A percentile compares a stretch with the other conserved stretches of the same genome.
phyloP scores from a whole-genome alignment of 768 basidiomycete species.

The Phylloporus scabripes region DNA sequence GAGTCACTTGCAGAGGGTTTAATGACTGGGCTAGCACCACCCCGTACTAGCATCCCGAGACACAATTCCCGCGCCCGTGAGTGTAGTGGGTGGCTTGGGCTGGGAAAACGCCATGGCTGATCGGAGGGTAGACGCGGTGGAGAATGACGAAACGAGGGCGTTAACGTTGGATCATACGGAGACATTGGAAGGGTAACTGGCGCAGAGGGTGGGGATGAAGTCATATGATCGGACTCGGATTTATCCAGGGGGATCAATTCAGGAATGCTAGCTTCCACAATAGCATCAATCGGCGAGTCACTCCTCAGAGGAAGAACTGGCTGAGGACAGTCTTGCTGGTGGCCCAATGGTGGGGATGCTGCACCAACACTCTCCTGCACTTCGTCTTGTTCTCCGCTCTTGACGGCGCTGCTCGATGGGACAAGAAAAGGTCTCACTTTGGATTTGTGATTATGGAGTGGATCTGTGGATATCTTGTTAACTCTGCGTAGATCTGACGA shows the following conservation, averaged over 20 bases:
- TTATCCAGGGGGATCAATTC: constrained; percentile 1
- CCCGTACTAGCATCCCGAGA: constrained; percentile 56
- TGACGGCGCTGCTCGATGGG: constrained; percentile 10
- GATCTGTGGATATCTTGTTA: constrained; percentile 22
- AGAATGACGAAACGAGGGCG: constrained; percentile 75
- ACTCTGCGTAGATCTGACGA: constrained; percentile 27
- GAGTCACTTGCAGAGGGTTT: constrained; percentile 28
- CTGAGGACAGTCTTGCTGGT: constrained; percentile 23
- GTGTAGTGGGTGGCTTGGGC: constrained; percentile 73
- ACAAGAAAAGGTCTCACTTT: constrained; percentile 21
- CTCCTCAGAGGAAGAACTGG: constrained; percentile 15
- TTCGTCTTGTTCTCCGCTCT: constrained; percentile 10
- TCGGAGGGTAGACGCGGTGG: constrained; percentile 69
- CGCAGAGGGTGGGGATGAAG: constrained; percentile 23
- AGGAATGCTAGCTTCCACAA: neutral
- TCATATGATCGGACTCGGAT: constrained; percentile 5
- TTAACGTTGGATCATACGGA: constrained; percentile 69
- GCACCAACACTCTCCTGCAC: constrained; percentile 10
- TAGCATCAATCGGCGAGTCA: neutral
- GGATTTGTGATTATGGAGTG: constrained; percentile 12
- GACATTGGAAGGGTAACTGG: constrained; percentile 48
- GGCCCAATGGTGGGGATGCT: constrained; percentile 22
- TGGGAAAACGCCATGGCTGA: constrained; percentile 79
- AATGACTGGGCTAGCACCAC: constrained; percentile 44
- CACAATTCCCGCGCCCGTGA: constrained; percentile 59